These are phyloP conservation scores for Russula sp. DNA, from an alignment of 768 basidiomycete genomes.

Conservation along the genomic window DNA sequence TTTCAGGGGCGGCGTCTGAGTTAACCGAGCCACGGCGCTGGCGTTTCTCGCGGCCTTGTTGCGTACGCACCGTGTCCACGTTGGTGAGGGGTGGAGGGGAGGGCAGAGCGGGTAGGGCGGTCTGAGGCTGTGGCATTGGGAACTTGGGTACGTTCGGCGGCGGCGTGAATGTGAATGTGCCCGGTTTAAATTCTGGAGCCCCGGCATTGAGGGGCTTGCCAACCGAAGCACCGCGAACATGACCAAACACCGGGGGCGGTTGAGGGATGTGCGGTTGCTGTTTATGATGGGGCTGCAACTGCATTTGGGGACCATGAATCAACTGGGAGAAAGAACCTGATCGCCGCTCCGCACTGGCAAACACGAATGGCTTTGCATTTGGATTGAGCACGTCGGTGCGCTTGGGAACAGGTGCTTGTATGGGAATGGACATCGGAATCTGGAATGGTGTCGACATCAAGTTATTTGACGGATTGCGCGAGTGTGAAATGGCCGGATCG, in stretches of 20 bases:
- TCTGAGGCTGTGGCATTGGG: constrained; percentile 37
- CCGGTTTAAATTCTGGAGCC: constrained; percentile 79
- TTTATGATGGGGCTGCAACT: constrained; percentile 37
- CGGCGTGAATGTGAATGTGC: constrained; percentile 72
- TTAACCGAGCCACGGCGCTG: constrained; percentile 54
- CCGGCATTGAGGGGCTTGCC: constrained; percentile 74
- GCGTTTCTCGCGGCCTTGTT: constrained; percentile 80
- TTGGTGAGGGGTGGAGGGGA: constrained; percentile 33
- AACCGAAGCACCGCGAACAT: constrained; percentile 45
- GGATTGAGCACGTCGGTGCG: constrained; percentile 58
- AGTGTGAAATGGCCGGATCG: constrained; percentile 64
- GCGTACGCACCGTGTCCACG: constrained; percentile 35
- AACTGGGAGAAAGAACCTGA: constrained; percentile 39
- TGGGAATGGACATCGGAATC: constrained; percentile 21
- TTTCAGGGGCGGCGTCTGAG: constrained; percentile 42
- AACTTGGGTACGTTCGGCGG: constrained; percentile 64
- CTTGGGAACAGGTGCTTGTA: constrained; percentile 28
- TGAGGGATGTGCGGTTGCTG: constrained; percentile 2
- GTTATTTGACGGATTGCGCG: constrained; percentile 40
- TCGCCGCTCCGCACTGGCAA: constrained; percentile 46
- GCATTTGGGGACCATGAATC: constrained; percentile 33
- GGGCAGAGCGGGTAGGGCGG: constrained; percentile 39
- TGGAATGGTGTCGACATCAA: constrained; percentile 23
- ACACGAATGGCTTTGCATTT: constrained; percentile 80
- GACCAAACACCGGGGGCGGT: constrained; percentile 28